These are phyloP conservation scores for Paraconiothyrium sp. DNA, from an alignment of 2,329 filamentous ascomycete genomes.

Conservation along the genomic window DNA sequence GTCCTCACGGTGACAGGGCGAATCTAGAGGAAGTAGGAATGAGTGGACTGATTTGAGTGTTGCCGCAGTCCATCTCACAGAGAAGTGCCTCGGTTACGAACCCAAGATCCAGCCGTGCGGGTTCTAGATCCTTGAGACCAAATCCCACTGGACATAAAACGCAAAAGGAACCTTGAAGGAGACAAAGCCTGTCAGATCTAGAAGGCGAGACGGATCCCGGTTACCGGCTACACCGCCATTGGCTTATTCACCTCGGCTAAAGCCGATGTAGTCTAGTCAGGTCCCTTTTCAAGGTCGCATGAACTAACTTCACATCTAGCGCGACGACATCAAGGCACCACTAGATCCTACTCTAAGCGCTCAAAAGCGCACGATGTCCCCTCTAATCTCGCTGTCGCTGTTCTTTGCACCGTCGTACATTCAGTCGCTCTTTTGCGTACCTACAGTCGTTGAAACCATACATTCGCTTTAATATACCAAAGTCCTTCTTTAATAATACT, in stretches of 20 bases:
- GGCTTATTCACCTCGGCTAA: not conserved
- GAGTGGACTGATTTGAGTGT: too few species aligned
- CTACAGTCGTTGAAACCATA: not conserved
- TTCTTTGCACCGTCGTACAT: not conserved
- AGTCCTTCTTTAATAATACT: not conserved
- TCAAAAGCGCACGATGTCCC: slow-evolving; percentile 5
- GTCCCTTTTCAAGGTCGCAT: not conserved
- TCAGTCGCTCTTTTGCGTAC: not conserved
- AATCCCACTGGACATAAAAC: not conserved
- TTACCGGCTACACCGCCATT: not conserved
- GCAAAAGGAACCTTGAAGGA: not conserved
- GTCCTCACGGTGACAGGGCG: too few species aligned
- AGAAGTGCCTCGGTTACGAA: too few species aligned
- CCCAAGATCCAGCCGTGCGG: not conserved
- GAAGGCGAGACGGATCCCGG: not conserved
- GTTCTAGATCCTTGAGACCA: not conserved
- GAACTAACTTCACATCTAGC: not conserved
- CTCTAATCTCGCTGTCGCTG: not conserved
- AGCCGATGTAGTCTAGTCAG: not conserved
- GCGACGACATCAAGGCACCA: not conserved
- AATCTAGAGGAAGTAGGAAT: too few species aligned
- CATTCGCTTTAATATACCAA: slow-evolving; percentile 2
- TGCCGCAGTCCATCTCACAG: too few species aligned
- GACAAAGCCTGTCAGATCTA: not conserved
- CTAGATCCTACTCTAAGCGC: slow-evolving; percentile 1